Evolutionary conservation across 192 early-diverging fungal species (phyloP).

Genomic region (Coemansia sp.): DNA sequence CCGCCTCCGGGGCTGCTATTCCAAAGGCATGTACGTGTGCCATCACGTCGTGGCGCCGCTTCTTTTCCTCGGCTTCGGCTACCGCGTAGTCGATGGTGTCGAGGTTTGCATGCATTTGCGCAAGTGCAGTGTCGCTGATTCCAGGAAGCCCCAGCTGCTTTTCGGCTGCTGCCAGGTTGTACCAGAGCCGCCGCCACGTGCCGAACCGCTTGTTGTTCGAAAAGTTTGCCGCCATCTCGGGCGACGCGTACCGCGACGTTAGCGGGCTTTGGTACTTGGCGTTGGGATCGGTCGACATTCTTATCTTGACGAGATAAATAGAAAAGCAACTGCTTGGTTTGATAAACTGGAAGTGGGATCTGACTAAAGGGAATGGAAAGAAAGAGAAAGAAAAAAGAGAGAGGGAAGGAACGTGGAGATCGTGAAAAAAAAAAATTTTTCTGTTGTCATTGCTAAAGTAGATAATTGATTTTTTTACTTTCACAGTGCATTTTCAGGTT

Average conservation of each 20-base stretch:
- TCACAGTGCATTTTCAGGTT: too few species aligned
- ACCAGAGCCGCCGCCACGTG: conserved; percentile 96
- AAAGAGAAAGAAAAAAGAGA: conserved; percentile 14
- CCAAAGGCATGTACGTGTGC: conserved; percentile 99
- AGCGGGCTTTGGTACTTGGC: conserved; percentile 93
- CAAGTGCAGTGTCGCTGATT: conserved; percentile 84
- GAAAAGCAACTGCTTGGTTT: neutral
- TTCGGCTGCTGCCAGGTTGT: conserved; percentile 90
- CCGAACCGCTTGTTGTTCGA: conserved; percentile 93
- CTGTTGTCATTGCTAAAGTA: too few species aligned
- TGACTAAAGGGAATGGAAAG: neutral
- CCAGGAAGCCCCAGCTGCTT: conserved; percentile 87
- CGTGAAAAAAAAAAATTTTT: neutral
- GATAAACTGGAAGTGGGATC: neutral
- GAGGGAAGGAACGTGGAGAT: too few species aligned
- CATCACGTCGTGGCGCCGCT: conserved; percentile 97
- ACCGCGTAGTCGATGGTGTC: conserved; percentile 87
- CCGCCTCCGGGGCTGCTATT: conserved; percentile 80
- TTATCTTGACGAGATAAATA: neutral
- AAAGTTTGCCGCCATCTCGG: conserved; percentile 97
- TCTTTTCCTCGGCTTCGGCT: conserved; percentile 90
- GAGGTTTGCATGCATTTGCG: conserved; percentile 88
- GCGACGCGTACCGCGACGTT: conserved; percentile 94
- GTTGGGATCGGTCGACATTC: conserved; percentile 58
- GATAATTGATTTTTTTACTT: too few species aligned